Evolutionary conservation across 257 asterid genomes (phyloP), one percentile per base, ranked within the genome.

Genomic region (Anisodus acutangulus): DNA sequence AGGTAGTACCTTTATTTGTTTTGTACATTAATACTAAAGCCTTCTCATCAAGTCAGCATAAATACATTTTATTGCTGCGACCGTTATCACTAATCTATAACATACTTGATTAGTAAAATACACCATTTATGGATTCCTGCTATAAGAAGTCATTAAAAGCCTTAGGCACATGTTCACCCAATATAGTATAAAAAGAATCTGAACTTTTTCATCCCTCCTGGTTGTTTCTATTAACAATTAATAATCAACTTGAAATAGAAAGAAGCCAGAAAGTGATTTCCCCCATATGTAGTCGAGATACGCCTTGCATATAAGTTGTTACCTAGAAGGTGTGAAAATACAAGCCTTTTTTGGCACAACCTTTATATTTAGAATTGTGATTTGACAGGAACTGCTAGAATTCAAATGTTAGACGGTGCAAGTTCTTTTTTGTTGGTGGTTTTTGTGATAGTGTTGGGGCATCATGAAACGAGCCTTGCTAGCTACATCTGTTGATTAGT

Each of bases 1-100:
- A 97, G 99, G 99, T 95, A 93, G 11, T 60, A 12, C 17, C 55
- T 37, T 58, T 17, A 57, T 1, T 39, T 59, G 7, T 49, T 59
- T 39, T 69, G 53, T 69, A 35, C 6, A 35, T 67, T 67, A 35
- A 67, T 13, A 1, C 22, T 67, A 26, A 16, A 39, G 13, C 31
- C 54, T 69, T 39, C 31, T 68, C 78, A 3, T 39, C 31, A 39
- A 39, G 78, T 69, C 8, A 7, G 53, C 78, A 69, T 69, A 39
- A 13, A 69, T 43, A 7, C 53, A 69, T 69, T 15, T 39, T 15
- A 1, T 3, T 39, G 54, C 10, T 69, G 78, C 54, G 2, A 8
- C 26, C 31, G 2, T 66, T 69, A 69, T 39, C 78, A 39, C 53
- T 69, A 35, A 69, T 16, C 78, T 16, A 6, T 69, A 15, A 16